Percentiles rank a stretch among this genome's conserved stretches.
phyloP scores from a whole-genome alignment of 2,329 filamentous ascomycete species.

The Ceratocystis albifundus region DNA sequence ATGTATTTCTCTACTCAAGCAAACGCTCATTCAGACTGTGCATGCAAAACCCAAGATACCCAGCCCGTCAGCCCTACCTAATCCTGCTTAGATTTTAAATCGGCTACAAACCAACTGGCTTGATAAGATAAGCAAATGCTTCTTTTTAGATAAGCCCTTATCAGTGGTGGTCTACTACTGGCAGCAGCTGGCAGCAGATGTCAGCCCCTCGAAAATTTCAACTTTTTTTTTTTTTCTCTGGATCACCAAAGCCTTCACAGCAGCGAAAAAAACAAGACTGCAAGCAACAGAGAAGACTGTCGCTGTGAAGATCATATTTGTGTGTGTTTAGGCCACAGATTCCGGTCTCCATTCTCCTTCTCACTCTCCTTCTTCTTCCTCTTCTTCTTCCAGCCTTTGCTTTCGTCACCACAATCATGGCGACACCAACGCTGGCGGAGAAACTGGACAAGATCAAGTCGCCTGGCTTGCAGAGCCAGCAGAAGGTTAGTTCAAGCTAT shows the following conservation, averaged over 20 bases:
- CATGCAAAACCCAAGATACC: no score
- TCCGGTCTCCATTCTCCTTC: not conserved
- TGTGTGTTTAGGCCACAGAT: not conserved
- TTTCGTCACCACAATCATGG: conserved; percentile 31
- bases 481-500: conserved; percentile 51
- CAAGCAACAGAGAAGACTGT: not conserved
- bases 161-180: not conserved
- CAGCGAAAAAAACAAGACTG: conserved; percentile 13
- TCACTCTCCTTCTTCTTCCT: not conserved
- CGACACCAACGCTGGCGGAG: conserved; percentile 55
- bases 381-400: conserved; percentile 13
- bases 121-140: conserved; percentile 20
- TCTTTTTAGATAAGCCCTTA: conserved; percentile 18
- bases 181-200: not conserved
- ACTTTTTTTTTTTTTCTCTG: conserved; percentile 13
- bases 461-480: conserved; percentile 88
- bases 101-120: not conserved
- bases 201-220: conserved; percentile 21
- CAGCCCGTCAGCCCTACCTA: no score
- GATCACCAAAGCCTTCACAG: conserved; percentile 5
- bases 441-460: conserved; percentile 96
- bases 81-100: no score
- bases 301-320: not conserved
- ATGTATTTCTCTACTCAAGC: no score
- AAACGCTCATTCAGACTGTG: no score